phyloP scores from a whole-genome alignment of 192 early-diverging fungal species.

The Entomortierella chlamydospora region DNA sequence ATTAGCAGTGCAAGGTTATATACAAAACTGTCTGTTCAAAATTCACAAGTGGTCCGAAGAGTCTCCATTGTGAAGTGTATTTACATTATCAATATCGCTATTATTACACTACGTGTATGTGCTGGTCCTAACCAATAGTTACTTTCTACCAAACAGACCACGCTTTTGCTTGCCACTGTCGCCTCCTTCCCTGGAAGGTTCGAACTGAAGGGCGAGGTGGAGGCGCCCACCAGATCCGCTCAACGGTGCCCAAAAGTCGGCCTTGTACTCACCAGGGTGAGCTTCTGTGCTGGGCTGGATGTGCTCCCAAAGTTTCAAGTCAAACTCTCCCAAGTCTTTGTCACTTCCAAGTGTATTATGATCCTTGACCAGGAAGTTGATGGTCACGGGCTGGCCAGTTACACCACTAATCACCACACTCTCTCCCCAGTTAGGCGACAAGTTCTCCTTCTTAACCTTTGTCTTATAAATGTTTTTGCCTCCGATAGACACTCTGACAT shows the following conservation, averaged over 20 bases:
- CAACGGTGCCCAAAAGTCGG: slow-evolving; percentile 51
- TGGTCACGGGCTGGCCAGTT: slow-evolving; percentile 38
- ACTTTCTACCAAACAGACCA: slow-evolving; percentile 38
- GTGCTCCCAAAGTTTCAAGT: slow-evolving; percentile 64
- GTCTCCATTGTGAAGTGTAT: too few species aligned
- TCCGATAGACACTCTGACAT: slow-evolving; percentile 69
- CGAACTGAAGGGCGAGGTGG: slow-evolving; percentile 43
- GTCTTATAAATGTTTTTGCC: slow-evolving; percentile 76
- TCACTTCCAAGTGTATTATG: slow-evolving; percentile 74
- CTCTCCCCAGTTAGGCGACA: slow-evolving; percentile 74
- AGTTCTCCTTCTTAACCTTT: slow-evolving; percentile 74
- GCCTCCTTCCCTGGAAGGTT: slow-evolving; percentile 10
- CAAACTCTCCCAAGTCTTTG: slow-evolving; percentile 72
- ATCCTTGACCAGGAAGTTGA: slow-evolving; percentile 75
- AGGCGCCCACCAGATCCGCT: slow-evolving; percentile 29
- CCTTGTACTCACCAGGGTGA: slow-evolving; percentile 13
- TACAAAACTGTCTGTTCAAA: too few species aligned
- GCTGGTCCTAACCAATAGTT: too few species aligned
- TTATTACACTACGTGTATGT: background rate
- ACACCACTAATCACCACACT: slow-evolving; percentile 31
- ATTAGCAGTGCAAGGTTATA: too few species aligned
- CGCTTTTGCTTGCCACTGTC: slow-evolving; percentile 11
- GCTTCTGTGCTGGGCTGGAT: slow-evolving; percentile 40
- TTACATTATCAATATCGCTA: too few species aligned
- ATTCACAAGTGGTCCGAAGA: too few species aligned